Evolutionary conservation across 805 yeast genomes (phyloP), one percentile per base, ranked within the genome.

Genomic region (Teunomyces pallodes): DNA sequence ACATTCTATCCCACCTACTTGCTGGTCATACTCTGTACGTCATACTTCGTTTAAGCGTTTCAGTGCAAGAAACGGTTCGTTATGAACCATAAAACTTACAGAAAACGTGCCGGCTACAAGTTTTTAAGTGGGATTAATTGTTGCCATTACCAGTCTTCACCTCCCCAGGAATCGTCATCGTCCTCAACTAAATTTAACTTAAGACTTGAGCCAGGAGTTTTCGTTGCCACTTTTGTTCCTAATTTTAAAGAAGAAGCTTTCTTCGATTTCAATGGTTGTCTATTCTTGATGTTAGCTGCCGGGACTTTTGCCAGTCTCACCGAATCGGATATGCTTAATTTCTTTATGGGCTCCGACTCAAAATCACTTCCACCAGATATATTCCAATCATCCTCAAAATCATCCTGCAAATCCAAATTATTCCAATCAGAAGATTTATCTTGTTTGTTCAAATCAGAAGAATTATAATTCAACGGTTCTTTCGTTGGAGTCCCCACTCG

Each of bases 151-250:
- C 50, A 49, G 30, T 46, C 64, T 35, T 13, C 47, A 27, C 20
- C 41, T 16, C 69, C 75, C 67, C 72, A 65, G n/a, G 61, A 58
- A 44, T 59, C 65, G 3, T 61, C 67, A 10, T 59, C 68, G 12
- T 61, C 65, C 3, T 43, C 44, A 5, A 45, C 54, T 26, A 61
- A 47, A 45, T 60, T 58, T 28, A 65, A 52, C 32, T 64, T 65
- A 17, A 66, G 56, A 1, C 64, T 51, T 2, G 71, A 54, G 1
- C 59, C 60, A 0, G 61, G 56, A 46, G 54, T 39, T 47, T 57
- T 45, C 14, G 46, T 5, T 13, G 41, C 32, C 14, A 42, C 32
- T 16, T 60, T 55, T 7, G 48, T 20, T 7, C 66, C 65, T 20
- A 65, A 53, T 35, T 61, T 64, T 36, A 64, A 54, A 1, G 54